Base-by-base conservation (phyloP, 2,329 filamentous ascomycete genomes). In the Berkeleyomyces rouxiae region DNA sequence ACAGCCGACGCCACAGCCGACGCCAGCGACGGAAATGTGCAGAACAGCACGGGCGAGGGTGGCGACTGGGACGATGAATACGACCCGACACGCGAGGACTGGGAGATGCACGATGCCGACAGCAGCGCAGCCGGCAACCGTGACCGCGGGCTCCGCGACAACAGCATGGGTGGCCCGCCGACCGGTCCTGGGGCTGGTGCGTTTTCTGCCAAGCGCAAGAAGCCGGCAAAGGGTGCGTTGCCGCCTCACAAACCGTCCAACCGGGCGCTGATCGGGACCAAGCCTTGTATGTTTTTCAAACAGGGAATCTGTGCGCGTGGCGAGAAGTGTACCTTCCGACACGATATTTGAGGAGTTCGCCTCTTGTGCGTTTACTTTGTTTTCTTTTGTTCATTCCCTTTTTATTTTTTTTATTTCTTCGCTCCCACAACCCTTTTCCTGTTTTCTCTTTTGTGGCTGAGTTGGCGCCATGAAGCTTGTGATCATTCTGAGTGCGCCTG, bases 271-370 rank as follows among this genome's bases (percentile, higher is more conserved):
- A 82, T 83, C 58, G 82, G 83, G 62, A 86, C 84, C 51, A 83
- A 86, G 69, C 78, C 84, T 4, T 89, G 86, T 71, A 79, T 79
- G 23, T 90, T 88, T 71, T 89, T 78, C 77, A 78, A 81, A 64
- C 81, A 86, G 69, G 86, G 86, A 11, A 84, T 84, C 69, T 89
- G 86, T 72, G 82, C 81, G 5, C 85, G 88, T 70, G 86, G 86
- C 31, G 84, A 86, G 43, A 83, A 83, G 68, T 89, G 86, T 74
- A 88, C 86, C 1, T 90, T 86, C 71, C 79, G 85, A 63, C 86
- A 90, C 69, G 84, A 87, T 36, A 3, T 61, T n/a, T 61, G 37
- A 58, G 36, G 23, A 16, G 55, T 33, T 13, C 39, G 44, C 5
- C 3, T 61, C 2, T 5, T 43, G 33, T 43, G 5, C 10, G 40